These are phyloP conservation scores for Alloteropsis semialata DNA, from an alignment of 176 grass and related monocot genomes.

Conservation along the genomic window DNA sequence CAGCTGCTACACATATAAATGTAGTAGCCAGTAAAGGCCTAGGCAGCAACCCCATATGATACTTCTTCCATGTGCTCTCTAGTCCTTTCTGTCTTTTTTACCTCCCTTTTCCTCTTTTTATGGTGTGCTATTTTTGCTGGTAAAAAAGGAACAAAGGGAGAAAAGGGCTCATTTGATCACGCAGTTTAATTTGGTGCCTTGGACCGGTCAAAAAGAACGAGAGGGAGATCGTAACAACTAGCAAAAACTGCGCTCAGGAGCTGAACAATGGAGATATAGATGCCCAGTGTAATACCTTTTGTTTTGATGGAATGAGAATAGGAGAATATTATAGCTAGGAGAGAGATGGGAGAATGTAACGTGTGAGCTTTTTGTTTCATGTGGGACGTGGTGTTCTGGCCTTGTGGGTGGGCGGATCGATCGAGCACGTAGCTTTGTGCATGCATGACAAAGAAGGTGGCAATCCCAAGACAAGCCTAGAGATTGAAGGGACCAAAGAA, in stretches of 20 bases:
- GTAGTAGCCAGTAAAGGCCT: conserved; percentile 13
- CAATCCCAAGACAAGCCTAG: conserved; percentile 44
- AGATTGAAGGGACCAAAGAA: conserved; percentile 30
- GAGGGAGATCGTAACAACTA: neutral
- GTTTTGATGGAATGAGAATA: conserved; percentile 23
- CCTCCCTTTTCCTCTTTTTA: conserved; percentile 10
- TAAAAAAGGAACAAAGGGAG: neutral
- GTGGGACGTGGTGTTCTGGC: conserved; percentile 19
- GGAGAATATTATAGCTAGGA: conserved; percentile 18
- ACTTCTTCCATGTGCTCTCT: conserved; percentile 23
- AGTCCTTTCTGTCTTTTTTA: conserved; percentile 20
- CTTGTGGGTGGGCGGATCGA: neutral
- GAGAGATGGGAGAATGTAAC: conserved; percentile 13
- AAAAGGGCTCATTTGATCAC: conserved; percentile 27
- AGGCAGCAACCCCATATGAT: conserved; percentile 30
- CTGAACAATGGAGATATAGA: neutral
- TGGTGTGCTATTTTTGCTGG: conserved; percentile 18
- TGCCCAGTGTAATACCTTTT: neutral
- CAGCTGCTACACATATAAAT: conserved; percentile 2
- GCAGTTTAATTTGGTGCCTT: neutral
- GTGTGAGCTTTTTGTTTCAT: conserved; percentile 54
- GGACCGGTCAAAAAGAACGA: conserved; percentile 45
- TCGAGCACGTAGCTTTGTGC: conserved; percentile 35
- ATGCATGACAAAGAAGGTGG: conserved; percentile 25
- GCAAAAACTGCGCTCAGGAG: neutral